Percentiles rank a stretch among this genome's conserved stretches.
Evolutionary conservation across 2,329 filamentous ascomycete species (phyloP).

Genomic region (Waltergamsia citrina): DNA sequence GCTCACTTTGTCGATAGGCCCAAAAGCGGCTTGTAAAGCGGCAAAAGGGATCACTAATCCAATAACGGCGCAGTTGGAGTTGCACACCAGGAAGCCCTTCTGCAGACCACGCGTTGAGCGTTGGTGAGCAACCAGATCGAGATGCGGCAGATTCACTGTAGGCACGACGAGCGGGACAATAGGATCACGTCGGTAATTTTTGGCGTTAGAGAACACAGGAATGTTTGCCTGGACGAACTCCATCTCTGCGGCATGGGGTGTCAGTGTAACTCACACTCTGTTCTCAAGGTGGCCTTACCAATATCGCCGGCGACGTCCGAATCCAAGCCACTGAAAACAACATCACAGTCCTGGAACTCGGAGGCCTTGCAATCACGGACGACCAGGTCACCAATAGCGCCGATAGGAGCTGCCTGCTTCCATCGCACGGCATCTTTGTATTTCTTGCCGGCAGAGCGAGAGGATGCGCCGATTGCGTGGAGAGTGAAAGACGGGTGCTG

Average conservation of each 20-base stretch:
- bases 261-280: neutral
- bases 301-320: slow-evolving; percentile 87
- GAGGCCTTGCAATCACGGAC: slow-evolving; percentile 77
- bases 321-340: slow-evolving; percentile 89
- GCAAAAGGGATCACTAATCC: slow-evolving; percentile 92
- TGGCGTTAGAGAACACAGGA: slow-evolving; percentile 93
- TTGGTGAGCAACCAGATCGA: slow-evolving; percentile 85
- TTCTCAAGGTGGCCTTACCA: slow-evolving; percentile 43
- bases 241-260: slow-evolving; percentile 51
- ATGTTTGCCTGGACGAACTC: slow-evolving; percentile 83
- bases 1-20: slow-evolving; percentile 62
- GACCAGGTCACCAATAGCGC: slow-evolving; percentile 67
- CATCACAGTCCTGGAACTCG: slow-evolving; percentile 81
- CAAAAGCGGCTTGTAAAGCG: slow-evolving; percentile 78
- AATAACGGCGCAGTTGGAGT: slow-evolving; percentile 97
- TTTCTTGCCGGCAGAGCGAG: slow-evolving; percentile 82
- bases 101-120: slow-evolving; percentile 60
- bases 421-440: slow-evolving; percentile 91
- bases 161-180: slow-evolving; percentile 89
- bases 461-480: slow-evolving; percentile 81
- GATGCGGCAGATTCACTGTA: slow-evolving; percentile 83
- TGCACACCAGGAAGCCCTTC: slow-evolving; percentile 91
- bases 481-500: slow-evolving; percentile 81
- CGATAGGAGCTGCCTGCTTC: slow-evolving; percentile 87
- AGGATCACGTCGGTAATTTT: slow-evolving; percentile 89